Evolutionary conservation across 768 basidiomycete species (phyloP), one percentile per base, ranked within the genome.

Genomic region (Sutorius australiensis): DNA sequence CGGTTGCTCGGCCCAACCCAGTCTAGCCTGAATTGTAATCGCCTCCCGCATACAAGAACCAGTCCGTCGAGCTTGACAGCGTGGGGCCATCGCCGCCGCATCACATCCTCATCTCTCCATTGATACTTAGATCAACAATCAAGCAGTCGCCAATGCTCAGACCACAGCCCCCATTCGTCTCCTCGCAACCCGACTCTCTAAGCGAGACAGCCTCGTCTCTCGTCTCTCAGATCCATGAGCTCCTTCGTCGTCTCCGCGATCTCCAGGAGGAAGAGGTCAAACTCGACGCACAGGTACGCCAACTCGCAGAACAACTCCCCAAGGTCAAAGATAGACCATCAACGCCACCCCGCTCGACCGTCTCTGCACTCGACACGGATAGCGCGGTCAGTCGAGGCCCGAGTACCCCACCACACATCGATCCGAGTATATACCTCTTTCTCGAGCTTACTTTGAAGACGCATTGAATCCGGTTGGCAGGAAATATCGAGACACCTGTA

Each of bases 231-330:
- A 54, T 66, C 27, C 51, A 63, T 21, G 45, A 51, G 30, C 57
- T 66, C 41, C 39, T 67, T 52, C 50, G 37, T 12, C 61, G 50
- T 37, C 61, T 62, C 21, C 63, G 38, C 45, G 37, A 62, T 21
- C 62, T 67, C 40, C 53, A 66, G 38, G 41, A 33, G 5, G 65
- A 66, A 46, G 65, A 66, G 36, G 49, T 47, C 12, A 40, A 28
- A 32, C 66, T 66, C 28, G 51, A 65, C 4, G 43, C 51, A 14
- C 61, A 45, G 19, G 60, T 54, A 33, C 52, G 45, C 27, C 54
- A 45, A n/a, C 54, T 66, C 9, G 10, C 50, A 19, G 46, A n/a
- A 13, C 55, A 47, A 13, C 47, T 46, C 31, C 28, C 49, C 16
- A 21, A 36, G 39, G 30, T 36, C 50, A 49, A 37, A 13, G 51